A percentile compares a stretch with the other conserved stretches of the same genome.
These are phyloP conservation scores for Sporothrix pallida DNA, from an alignment of 2,329 filamentous ascomycete species.

Conservation along the genomic window DNA sequence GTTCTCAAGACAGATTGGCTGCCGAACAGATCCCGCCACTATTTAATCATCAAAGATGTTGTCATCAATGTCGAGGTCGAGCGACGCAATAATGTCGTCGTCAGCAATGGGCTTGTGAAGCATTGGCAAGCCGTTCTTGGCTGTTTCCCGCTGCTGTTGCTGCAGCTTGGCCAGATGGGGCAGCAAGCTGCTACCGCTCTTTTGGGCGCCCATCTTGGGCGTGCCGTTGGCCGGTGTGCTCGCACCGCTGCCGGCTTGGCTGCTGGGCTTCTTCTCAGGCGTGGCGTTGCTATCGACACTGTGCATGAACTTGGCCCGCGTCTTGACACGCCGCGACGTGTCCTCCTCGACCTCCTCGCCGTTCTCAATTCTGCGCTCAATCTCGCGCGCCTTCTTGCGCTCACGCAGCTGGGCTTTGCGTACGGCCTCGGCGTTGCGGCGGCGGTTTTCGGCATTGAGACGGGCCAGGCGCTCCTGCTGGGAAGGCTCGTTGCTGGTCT, in stretches of 20 bases:
- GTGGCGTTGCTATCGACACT: slow-evolving; percentile 58
- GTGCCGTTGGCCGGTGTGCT: slow-evolving; percentile 59
- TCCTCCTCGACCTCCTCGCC: slow-evolving; percentile 67
- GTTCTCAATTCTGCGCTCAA: slow-evolving; percentile 65
- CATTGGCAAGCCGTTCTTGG: slow-evolving; percentile 67
- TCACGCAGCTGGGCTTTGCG: slow-evolving; percentile 88
- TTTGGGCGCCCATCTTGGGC: slow-evolving; percentile 54
- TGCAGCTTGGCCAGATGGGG: slow-evolving; percentile 61
- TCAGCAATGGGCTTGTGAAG: slow-evolving; percentile 83
- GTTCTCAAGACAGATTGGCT: background rate
- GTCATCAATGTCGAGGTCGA: slow-evolving; percentile 92
- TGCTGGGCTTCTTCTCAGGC: slow-evolving; percentile 52
- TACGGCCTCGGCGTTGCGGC: slow-evolving; percentile 85
- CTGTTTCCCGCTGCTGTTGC: slow-evolving; percentile 54
- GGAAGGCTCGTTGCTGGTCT: slow-evolving; percentile 50
- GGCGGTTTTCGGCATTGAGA: slow-evolving; percentile 83
- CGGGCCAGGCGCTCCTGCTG: slow-evolving; percentile 84
- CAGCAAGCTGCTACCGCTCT: slow-evolving; percentile 49
- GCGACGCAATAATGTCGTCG: slow-evolving; percentile 86
- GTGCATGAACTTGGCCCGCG: slow-evolving; percentile 70
- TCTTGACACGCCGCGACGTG: slow-evolving; percentile 66
- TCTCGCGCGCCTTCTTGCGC: slow-evolving; percentile 65
- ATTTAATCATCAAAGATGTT: slow-evolving; percentile 61
- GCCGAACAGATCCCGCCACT: background rate
- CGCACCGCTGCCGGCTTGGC: slow-evolving; percentile 48